Base-by-base conservation (phyloP, 345 rosid genomes). In the Lumnitzera littorea region DNA sequence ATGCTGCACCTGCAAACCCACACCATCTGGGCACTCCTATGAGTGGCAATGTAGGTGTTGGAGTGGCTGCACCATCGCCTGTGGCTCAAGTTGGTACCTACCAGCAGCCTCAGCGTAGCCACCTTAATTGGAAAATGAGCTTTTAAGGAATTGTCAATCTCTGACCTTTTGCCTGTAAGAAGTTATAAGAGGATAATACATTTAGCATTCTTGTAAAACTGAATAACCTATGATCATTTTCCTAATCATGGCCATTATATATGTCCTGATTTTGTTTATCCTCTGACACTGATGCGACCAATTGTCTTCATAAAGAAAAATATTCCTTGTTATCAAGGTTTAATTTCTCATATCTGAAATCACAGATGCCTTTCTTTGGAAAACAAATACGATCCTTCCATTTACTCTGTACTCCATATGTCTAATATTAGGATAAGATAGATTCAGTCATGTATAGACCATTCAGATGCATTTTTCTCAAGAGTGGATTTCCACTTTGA, bases 81-180 rank as follows among this genome's bases (percentile, higher is more conserved):
- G 88, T 77, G 50, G 82, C 86, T 17, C 96, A 89, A 77, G 85
- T 82, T 13, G 98, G 96, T 72, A 73, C 89, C 15, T 89, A 92
- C 65, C 96, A 87, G 85, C 96, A 84, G 76, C 85, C 95, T 47
- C 98, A 82, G 67, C 68, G 85, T 79, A 89, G 98, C 63, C 95
- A 87, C 76, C 85, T 81, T 73, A 92, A 82, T 64, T 92, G 98
- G 98, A 76, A 96, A 50, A 51, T 90, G 54, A 92, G 81, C 79
- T 92, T 89, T 84, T 89, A 81, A 87, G 80, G 49, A 58, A 56
- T 60, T 54, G 49, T 53, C 49, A 62, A 60, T 58, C 84, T 77
- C 62, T 56, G 13, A 3, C 49, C 24, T 48, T 43, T 13, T 25
- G 13, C 50, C 13, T 31, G 70, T 70, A 78, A 72, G 76, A 77